Evolutionary conservation across 768 basidiomycete genomes (phyloP).

Genomic region (Tricholoma sp.): DNA sequence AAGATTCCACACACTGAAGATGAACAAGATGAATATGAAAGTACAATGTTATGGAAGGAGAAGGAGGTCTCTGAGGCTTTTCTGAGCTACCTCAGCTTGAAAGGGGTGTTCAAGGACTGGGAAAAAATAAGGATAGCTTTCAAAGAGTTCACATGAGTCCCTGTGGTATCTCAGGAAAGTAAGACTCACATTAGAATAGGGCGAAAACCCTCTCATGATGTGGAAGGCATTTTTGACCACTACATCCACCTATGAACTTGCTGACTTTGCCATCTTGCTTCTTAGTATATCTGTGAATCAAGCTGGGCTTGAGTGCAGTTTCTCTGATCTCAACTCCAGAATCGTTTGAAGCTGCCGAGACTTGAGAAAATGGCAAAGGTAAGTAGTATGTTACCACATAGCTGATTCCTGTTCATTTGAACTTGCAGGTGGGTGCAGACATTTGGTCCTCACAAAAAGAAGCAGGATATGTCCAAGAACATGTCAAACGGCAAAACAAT

Average conservation of each 20-base stretch:
- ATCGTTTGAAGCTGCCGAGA: slow-evolving; percentile 7
- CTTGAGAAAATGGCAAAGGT: slow-evolving; percentile 1
- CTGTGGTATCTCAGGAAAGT: too few species aligned
- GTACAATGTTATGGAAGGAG: slow-evolving; percentile 4
- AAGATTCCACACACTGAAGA: slow-evolving; percentile 9
- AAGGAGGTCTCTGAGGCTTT: slow-evolving; percentile 15
- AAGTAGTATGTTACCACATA: too few species aligned
- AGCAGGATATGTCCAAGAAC: slow-evolving; percentile 10
- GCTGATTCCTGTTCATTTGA: too few species aligned
- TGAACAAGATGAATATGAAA: slow-evolving; percentile 7
- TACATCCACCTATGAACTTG: too few species aligned
- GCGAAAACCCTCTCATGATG: too few species aligned
- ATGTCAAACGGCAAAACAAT: slow-evolving; percentile 14
- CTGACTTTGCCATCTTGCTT: too few species aligned
- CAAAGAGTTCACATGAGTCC: too few species aligned
- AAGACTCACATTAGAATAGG: neutral
- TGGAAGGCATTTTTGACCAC: too few species aligned
- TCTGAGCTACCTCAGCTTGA: slow-evolving; percentile 12
- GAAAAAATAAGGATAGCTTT: neutral
- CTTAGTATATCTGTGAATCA: neutral
- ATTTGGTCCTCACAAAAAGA: slow-evolving; percentile 7
- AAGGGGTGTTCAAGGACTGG: slow-evolving; percentile 14
- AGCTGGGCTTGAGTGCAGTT: slow-evolving; percentile 15
- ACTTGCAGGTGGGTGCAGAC: slow-evolving; percentile 11
- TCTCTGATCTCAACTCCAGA: slow-evolving; percentile 8